Base-by-base conservation (phyloP, 257 asterid species). In the Primulina eburnea region DNA sequence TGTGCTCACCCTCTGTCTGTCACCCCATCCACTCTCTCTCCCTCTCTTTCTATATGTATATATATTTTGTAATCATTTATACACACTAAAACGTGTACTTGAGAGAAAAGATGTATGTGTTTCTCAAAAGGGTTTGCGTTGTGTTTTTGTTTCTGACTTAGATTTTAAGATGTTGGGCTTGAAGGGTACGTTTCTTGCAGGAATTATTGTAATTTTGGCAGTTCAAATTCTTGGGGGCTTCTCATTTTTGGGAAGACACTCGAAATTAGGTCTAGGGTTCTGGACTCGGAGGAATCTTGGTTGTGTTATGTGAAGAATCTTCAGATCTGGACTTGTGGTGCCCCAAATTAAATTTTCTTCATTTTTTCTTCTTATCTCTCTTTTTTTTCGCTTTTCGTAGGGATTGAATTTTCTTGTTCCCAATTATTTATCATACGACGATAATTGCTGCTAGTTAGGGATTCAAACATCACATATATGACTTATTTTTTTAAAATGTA, bases 1-100 rank as follows among this genome's bases (percentile, higher is more conserved):
- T 37, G 96, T 89, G 95, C 96, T 87, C 86, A 87, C 92, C 57
- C 96, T 89, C 96, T 87, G 14, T 76, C 95, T 89, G 96, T 85
- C 95, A 89, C 85, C 90, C 90, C 88, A 50, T 24, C 68, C 59
- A 10, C 79, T 56, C 82, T 70, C 74, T 24, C 26, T 24, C 26
- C 26, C 26, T 24, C 26, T 24, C 26, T 24, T 1, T 24, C n/a
- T 32, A 8, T 10, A 10, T 24, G 0, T 24, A 24, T 24, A 24
- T 24, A 24, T 24, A 24, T 24, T 24, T 0, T 24, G 26, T 24
- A 24, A 24, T 24, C 16, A 63, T 9, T 38, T 1, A 17, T 8
- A 38, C 32, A 16, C 20, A 34, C 16, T n/a, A 24, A 8, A 7
- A 24, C 26, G 8, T 30, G 33, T 30, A 1, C 35, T 14, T 58